These are phyloP conservation scores for Talaromyces piceae DNA, from an alignment of 2,329 filamentous ascomycete species.

Conservation along the genomic window DNA sequence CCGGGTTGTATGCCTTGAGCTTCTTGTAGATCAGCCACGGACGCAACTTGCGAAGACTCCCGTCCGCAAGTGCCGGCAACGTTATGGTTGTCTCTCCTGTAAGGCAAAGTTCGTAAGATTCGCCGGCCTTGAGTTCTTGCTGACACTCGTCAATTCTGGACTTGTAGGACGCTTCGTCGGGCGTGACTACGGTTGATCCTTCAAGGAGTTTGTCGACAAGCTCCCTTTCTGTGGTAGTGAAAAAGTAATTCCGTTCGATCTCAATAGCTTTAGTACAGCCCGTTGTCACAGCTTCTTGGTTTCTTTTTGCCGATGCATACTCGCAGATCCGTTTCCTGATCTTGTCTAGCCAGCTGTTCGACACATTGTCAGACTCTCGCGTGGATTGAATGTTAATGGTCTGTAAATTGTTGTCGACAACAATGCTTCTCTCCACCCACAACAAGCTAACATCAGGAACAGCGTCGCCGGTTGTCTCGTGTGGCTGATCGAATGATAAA, in stretches of 20 bases:
- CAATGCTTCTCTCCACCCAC: slow-evolving; percentile 69
- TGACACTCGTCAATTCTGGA: slow-evolving; percentile 62
- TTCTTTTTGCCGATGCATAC: slow-evolving; percentile 15
- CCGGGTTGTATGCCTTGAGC: slow-evolving; percentile 65
- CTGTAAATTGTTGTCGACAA: slow-evolving; percentile 63
- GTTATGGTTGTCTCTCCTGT: slow-evolving; percentile 65
- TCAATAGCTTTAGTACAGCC: slow-evolving; percentile 1
- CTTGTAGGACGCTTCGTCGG: slow-evolving; percentile 50
- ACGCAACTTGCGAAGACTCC: slow-evolving; percentile 23
- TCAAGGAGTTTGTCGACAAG: slow-evolving; percentile 26
- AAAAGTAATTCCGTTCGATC: slow-evolving; percentile 3
- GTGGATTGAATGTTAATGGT: slow-evolving; percentile 62
- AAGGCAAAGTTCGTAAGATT: slow-evolving; percentile 80
- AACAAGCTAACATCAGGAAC: slow-evolving; percentile 66
- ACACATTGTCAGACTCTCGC: slow-evolving; percentile 31
- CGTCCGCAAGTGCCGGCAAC: slow-evolving; percentile 21
- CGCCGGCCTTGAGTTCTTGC: slow-evolving; percentile 62
- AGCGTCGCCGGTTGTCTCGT: slow-evolving; percentile 23
- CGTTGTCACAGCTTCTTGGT: slow-evolving; percentile 17
- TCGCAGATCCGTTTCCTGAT: slow-evolving; percentile 3
- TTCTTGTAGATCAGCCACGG: slow-evolving; percentile 67
- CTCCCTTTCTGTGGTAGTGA: slow-evolving; percentile 8
- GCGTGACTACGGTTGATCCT: slow-evolving; percentile 24
- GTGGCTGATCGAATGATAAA: slow-evolving; percentile 20
- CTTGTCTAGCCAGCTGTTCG: slow-evolving; percentile 41